phyloP scores from a whole-genome alignment of 345 rosid species.

The Eucalyptus decipiens region DNA sequence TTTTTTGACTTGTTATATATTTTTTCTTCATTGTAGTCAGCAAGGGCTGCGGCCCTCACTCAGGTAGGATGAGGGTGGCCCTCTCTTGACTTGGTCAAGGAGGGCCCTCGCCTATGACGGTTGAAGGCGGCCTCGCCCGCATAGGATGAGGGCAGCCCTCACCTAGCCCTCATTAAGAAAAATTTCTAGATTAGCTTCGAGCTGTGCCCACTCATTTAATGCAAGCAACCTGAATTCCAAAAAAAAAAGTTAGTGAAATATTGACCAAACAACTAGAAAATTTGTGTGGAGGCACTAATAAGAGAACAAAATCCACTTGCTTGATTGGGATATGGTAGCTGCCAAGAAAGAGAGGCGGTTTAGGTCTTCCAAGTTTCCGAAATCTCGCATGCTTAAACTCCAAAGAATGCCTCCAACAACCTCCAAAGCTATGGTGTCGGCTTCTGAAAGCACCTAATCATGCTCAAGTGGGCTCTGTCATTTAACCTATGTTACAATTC shows the following conservation, averaged over 20 bases:
- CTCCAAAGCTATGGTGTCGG: not conserved
- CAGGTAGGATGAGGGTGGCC: too few species aligned
- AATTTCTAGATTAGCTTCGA: not conserved
- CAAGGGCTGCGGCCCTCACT: too few species aligned
- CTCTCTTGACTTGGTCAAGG: too few species aligned
- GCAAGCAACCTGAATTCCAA: not conserved
- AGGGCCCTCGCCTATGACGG: too few species aligned
- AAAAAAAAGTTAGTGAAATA: not conserved
- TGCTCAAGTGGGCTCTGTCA: not conserved
- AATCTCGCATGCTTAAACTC: not conserved
- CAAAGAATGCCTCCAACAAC: not conserved
- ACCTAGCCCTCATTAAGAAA: not conserved
- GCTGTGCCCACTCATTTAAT: too few species aligned
- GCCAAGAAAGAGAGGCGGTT: not conserved
- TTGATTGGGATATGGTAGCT: not conserved
- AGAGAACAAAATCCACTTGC: not conserved
- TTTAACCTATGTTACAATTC: not conserved
- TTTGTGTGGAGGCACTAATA: not conserved
- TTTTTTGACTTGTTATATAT: too few species aligned
- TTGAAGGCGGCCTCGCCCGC: rapidly evolving
- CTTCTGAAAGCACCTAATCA: not conserved
- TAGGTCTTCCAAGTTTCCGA: not conserved
- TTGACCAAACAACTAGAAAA: not conserved
- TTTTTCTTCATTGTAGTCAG: rapidly evolving
- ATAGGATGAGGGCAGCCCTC: too few species aligned